A percentile compares a stretch with the other conserved stretches of the same genome.
These are phyloP conservation scores for Symbiodinium pilosum DNA, from an alignment of 73 alveolate species.

Conservation along the genomic window DNA sequence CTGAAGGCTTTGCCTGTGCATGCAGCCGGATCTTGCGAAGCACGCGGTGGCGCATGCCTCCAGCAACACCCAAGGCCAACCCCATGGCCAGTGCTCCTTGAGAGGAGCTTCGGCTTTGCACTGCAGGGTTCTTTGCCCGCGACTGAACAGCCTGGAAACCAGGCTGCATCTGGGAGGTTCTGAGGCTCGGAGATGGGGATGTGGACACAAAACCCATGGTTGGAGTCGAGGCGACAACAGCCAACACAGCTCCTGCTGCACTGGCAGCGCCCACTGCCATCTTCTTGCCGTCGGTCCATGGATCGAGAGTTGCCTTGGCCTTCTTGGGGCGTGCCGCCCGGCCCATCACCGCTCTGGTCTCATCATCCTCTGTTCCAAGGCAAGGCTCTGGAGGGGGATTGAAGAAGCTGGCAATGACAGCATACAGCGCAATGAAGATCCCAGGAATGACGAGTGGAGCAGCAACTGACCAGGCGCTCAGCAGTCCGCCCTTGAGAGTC, in stretches of 20 bases:
- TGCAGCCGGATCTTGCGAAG: constrained; percentile 17
- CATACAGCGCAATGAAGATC: constrained; percentile 59
- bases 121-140: neutral
- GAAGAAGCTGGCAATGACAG: constrained; percentile 53
- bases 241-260: constrained; percentile 18
- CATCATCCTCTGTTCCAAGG: constrained; percentile 49
- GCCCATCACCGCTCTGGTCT: constrained; percentile 48
- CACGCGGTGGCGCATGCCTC: neutral
- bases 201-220: constrained; percentile 54
- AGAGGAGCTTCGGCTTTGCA: neutral
- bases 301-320: constrained; percentile 66
- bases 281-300: constrained; percentile 19
- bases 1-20: constrained; percentile 43
- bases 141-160: constrained; percentile 26
- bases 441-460: constrained; percentile 84
- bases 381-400: constrained; percentile 48
- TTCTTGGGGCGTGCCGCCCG: constrained; percentile 53
- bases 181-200: neutral
- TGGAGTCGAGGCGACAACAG: constrained; percentile 18
- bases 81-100: constrained; percentile 52
- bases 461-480: constrained; percentile 31
- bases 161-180: neutral
- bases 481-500: constrained; percentile 4
- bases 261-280: constrained; percentile 11
- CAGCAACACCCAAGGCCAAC: constrained; percentile 46